Base-by-base conservation (phyloP, 2,329 filamentous ascomycete genomes). In the Arachnomyces sp. region DNA sequence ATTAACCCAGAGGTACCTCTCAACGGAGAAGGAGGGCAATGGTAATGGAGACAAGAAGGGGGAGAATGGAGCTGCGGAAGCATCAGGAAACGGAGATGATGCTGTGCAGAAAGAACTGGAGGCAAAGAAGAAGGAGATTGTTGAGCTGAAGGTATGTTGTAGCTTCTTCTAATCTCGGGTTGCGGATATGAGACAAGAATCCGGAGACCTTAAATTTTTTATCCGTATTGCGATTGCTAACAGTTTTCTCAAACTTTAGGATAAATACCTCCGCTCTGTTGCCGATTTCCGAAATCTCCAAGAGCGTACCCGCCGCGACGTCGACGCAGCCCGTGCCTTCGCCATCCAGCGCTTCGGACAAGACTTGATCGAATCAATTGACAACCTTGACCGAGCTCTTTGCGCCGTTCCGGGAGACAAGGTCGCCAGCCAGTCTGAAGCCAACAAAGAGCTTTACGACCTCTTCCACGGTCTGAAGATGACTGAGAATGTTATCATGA, bases 271-370 rank as follows among this genome's bases (percentile, higher is more conserved):
- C 48, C 90, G 92, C 61, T 84, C 84, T 40, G 81, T 96, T 49
- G 92, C 92, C 67, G 92, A 98, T 57, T 96, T 93, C 77, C 87
- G 87, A 62, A 98, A 96, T 70, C 84, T 98, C 38, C 90, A 96
- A 71, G 87, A 95, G 59, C 86, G 92, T 59, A 94, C 87, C 32
- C 77, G 82, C 63, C 87, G 92, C 59, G 92, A 98, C 53, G 82
- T 93, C 62, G 85, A 92, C 66, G 68, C 77, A 14, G 86, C 90
- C 14, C 82, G 82, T 54, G 85, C 94, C 67, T 98, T 94, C 56
- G 92, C 90, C 57, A 92, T 98, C 57, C 87, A 94, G 63, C 71
- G 82, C 52, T 96, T 98, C 68, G 87, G 90, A 58, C 84, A 87
- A 65, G 92, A 98, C 67, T 81, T 98, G 34, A 79, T 96, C 53